Evolutionary conservation across 768 basidiomycete species (phyloP).

Genomic region (Kwoniella sp.): DNA sequence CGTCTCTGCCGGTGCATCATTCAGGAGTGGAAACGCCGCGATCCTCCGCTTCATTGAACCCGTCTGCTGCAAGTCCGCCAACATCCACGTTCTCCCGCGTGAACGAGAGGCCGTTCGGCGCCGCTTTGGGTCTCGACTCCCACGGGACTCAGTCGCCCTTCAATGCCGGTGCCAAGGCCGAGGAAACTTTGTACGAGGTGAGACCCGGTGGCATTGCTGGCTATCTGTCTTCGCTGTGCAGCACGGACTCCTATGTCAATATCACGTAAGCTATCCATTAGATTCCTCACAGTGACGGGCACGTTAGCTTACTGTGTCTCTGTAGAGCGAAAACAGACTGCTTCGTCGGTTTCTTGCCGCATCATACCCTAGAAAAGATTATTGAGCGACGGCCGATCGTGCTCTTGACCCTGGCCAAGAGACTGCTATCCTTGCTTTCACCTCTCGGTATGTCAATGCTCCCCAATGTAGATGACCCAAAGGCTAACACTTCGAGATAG

Average conservation of each 20-base stretch:
- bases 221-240: constrained; percentile 88
- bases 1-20: constrained; percentile 27
- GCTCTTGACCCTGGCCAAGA: constrained; percentile 88
- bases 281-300: not conserved
- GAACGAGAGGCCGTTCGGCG: constrained; percentile 37
- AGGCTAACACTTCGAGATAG: constrained; percentile 57
- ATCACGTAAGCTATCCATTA: constrained; percentile 62
- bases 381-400: constrained; percentile 95
- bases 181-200: constrained; percentile 83
- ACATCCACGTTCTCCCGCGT: constrained; percentile 16
- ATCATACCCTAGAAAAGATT: constrained; percentile 81
- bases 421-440: constrained; percentile 91
- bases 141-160: constrained; percentile 9
- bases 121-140: constrained; percentile 38
- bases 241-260: constrained; percentile 91
- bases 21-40: constrained; percentile 29
- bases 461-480: not conserved
- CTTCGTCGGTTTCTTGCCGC: constrained; percentile 94
- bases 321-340: constrained; percentile 84
- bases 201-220: constrained; percentile 98
- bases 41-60: constrained; percentile 9
- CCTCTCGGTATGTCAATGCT: constrained; percentile 68
- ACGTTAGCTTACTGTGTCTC: not conserved
- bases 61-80: constrained; percentile 16
- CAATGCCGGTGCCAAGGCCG: constrained; percentile 1